Percentiles rank a stretch among this genome's conserved stretches.
phyloP scores from a whole-genome alignment of 2,329 filamentous ascomycete genomes.

The Elsinoe necatrix region DNA sequence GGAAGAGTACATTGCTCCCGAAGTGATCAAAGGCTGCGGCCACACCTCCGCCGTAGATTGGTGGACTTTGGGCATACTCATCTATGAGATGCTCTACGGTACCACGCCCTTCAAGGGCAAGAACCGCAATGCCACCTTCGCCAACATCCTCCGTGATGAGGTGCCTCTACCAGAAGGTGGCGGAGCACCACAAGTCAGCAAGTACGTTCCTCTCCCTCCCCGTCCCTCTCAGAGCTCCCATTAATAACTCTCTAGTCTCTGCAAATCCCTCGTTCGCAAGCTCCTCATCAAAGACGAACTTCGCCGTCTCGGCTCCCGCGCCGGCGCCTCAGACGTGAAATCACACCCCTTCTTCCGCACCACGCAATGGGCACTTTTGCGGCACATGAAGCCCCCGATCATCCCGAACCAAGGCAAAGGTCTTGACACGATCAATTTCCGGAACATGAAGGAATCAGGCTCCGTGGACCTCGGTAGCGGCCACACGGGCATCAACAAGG shows the following conservation, averaged over 20 bases:
- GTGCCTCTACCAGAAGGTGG: constrained; percentile 90
- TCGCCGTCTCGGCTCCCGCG: constrained; percentile 81
- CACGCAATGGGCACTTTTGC: constrained; percentile 92
- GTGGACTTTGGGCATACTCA: constrained; percentile 96
- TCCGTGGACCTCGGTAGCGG: constrained; percentile 72
- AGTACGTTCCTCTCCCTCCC: constrained; percentile 51
- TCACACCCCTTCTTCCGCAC: constrained; percentile 90
- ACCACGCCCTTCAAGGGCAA: constrained; percentile 99
- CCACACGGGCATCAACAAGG: constrained; percentile 28
- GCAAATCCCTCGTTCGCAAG: constrained; percentile 94
- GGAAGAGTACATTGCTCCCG: constrained; percentile 96
- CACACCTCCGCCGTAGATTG: constrained; percentile 98
- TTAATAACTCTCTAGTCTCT: constrained; percentile 53
- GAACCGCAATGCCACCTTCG: constrained; percentile 96
- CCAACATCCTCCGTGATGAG: constrained; percentile 91
- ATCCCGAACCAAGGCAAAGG: constrained; percentile 84
- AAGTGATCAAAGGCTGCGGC: constrained; percentile 97
- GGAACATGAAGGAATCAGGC: constrained; percentile 94
- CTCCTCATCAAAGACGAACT: constrained; percentile 97
- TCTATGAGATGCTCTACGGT: constrained; percentile 98
- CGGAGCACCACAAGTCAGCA: constrained; percentile 76
- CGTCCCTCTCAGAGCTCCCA: not conserved
- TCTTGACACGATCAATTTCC: constrained; percentile 92
- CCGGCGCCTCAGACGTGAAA: constrained; percentile 95
- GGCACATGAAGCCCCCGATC: constrained; percentile 97